These are phyloP conservation scores for Orychophragmus violaceus DNA, from an alignment of 345 rosid species.

Conservation along the genomic window DNA sequence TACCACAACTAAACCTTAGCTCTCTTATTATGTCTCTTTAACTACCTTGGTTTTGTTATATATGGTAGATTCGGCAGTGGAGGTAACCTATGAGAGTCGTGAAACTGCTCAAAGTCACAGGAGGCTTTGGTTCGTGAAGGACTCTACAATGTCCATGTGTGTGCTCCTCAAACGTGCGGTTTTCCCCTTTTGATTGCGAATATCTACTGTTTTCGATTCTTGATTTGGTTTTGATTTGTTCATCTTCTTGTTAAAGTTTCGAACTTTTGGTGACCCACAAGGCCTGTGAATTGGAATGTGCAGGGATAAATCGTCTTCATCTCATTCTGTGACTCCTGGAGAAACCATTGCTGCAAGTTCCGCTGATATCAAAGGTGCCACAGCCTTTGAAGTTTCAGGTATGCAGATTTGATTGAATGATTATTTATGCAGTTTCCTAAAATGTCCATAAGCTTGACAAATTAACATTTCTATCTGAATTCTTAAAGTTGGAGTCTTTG, in stretches of 20 bases:
- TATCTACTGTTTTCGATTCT: background rate
- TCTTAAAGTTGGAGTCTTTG: constrained; percentile 17
- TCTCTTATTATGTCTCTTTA: too few species aligned
- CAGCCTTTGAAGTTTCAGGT: constrained; percentile 89
- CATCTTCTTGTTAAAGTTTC: background rate
- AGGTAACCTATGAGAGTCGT: too few species aligned
- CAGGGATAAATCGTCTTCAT: constrained; percentile 77
- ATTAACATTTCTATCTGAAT: background rate
- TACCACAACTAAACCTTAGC: too few species aligned
- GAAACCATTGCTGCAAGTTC: constrained; percentile 77
- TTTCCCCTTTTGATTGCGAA: background rate
- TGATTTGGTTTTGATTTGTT: background rate
- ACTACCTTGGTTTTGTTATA: too few species aligned
- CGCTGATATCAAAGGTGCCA: constrained; percentile 55
- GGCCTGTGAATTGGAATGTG: constrained; percentile 32
- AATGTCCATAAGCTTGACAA: background rate
- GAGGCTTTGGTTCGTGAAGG: constrained; percentile 73
- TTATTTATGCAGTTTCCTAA: too few species aligned
- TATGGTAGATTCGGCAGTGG: too few species aligned
- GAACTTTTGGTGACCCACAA: constrained; percentile 17
- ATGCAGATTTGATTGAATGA: constrained; percentile 1
- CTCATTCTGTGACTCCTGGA: constrained; percentile 68
- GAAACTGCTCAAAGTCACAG: too few species aligned
- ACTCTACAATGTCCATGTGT: constrained; percentile 75
- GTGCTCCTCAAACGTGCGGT: constrained; percentile 90